Percentiles rank a stretch among this genome's conserved stretches.
Conservation (phyloP, 2,329 filamentous ascomycete genomes). For the Passalora sequoiae region DNA sequence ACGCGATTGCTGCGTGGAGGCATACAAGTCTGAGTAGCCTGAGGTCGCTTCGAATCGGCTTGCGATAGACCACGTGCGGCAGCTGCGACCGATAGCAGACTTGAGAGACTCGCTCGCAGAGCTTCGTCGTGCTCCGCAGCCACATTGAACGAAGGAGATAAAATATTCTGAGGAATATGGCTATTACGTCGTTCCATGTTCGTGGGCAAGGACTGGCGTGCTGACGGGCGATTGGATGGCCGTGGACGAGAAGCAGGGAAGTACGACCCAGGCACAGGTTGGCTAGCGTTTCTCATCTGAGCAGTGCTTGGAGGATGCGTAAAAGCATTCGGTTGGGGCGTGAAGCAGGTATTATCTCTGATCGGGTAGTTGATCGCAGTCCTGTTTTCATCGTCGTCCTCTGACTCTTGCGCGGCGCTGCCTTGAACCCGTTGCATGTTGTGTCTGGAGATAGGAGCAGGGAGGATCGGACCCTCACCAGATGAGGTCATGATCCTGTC, state of each 20-base stretch:
- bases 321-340: constrained; percentile 87
- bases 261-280: constrained; percentile 43
- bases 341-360: constrained; percentile 56
- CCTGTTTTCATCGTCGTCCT: constrained; percentile 65
- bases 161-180: constrained; percentile 60
- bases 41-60: constrained; percentile 33
- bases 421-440: constrained; percentile 30
- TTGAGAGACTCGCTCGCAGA: constrained; percentile 86
- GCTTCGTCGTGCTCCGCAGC: constrained; percentile 78
- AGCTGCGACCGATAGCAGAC: constrained; percentile 87
- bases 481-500: constrained; percentile 64
- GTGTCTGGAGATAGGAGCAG: constrained; percentile 27
- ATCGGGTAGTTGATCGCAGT: constrained; percentile 68
- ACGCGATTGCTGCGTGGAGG: constrained; percentile 32
- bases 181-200: constrained; percentile 34
- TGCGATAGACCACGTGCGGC: constrained; percentile 80
- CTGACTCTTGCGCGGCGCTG: constrained; percentile 26
- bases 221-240: constrained; percentile 21
- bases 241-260: constrained; percentile 37
- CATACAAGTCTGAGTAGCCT: constrained; percentile 15
- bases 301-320: constrained; percentile 66
- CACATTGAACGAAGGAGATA: constrained; percentile 69
- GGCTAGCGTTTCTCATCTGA: constrained; percentile 46
- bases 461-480: constrained; percentile 50
- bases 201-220: constrained; percentile 35